These are phyloP conservation scores for Themeda triandra DNA, from an alignment of 176 grass and related monocot species.

Conservation along the genomic window DNA sequence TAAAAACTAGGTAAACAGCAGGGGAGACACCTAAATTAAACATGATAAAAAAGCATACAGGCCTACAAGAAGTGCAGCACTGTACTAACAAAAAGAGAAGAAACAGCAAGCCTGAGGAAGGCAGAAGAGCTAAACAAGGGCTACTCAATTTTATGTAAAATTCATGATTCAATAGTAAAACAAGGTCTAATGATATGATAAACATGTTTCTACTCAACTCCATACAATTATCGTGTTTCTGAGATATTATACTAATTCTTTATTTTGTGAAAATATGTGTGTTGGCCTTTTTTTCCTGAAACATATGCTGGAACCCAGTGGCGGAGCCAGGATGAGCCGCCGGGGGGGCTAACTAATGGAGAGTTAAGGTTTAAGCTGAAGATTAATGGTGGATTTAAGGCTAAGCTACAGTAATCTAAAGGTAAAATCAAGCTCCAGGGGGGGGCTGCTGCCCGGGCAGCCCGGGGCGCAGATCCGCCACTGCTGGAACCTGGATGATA, in stretches of 20 bases:
- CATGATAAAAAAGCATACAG: not conserved
- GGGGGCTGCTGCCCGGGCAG: too few species aligned
- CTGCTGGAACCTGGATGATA: not conserved
- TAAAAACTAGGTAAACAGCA: not conserved
- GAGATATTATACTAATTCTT: not conserved
- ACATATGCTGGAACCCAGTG: not conserved
- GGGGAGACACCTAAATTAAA: not conserved
- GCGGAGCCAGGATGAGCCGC: too few species aligned
- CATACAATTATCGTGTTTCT: not conserved
- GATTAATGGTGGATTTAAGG: too few species aligned
- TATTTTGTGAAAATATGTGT: not conserved
- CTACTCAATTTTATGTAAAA: not conserved
- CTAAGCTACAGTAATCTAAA: too few species aligned
- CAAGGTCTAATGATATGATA: not conserved
- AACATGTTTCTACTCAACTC: not conserved
- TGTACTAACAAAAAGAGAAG: not conserved
- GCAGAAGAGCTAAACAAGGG: too few species aligned
- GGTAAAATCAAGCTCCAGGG: too few species aligned
- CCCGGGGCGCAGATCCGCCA: too few species aligned
- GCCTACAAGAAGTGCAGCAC: not conserved
- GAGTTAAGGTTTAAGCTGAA: too few species aligned
- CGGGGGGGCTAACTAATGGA: too few species aligned
- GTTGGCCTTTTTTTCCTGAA: not conserved
- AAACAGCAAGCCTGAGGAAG: too few species aligned
- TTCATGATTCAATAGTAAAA: not conserved